phyloP scores from a whole-genome alignment of 1,284 basidiomycete species.

The Pseudozyma tsukubaensis region DNA sequence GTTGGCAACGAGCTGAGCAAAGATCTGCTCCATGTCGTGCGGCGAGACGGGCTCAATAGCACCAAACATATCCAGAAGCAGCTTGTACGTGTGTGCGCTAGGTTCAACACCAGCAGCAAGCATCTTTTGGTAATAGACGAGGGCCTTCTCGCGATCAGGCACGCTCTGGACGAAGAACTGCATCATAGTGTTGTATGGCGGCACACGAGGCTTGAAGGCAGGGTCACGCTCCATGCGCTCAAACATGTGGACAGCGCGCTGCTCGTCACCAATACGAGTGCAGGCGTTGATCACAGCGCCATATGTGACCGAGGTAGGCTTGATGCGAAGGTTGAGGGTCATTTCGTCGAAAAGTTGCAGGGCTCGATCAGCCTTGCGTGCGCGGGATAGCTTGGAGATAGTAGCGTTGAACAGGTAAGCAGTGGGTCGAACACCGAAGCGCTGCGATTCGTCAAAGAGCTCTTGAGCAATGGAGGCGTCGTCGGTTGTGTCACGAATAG shows the following conservation, averaged over 20 bases:
- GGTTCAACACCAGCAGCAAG: conserved; percentile 74
- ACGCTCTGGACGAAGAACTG: conserved; percentile 92
- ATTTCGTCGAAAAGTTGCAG: conserved; percentile 66
- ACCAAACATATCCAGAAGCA: conserved; percentile 91
- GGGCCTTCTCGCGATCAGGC: conserved; percentile 76
- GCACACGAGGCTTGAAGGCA: conserved; percentile 87
- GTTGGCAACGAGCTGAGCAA: conserved; percentile 75
- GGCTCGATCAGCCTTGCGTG: conserved; percentile 65
- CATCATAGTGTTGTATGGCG: conserved; percentile 99
- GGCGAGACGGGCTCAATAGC: conserved; percentile 82
- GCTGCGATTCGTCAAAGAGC: conserved; percentile 66
- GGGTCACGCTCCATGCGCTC: conserved; percentile 81
- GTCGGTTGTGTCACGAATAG: conserved; percentile 67
- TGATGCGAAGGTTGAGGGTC: conserved; percentile 70
- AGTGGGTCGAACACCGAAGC: conserved; percentile 57
- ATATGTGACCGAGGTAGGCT: conserved; percentile 89
- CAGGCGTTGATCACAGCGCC: conserved; percentile 90
- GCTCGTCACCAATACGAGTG: conserved; percentile 84
- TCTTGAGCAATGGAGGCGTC: conserved; percentile 66
- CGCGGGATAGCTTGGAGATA: conserved; percentile 67
- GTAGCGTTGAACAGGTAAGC: conserved; percentile 68
- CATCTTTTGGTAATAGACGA: conserved; percentile 81
- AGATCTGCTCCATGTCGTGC: conserved; percentile 80
- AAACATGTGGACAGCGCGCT: conserved; percentile 84
- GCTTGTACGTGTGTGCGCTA: conserved; percentile 69